These are phyloP conservation scores for Nigrospora osmanthi DNA, from an alignment of 2,329 filamentous ascomycete species.

Conservation along the genomic window DNA sequence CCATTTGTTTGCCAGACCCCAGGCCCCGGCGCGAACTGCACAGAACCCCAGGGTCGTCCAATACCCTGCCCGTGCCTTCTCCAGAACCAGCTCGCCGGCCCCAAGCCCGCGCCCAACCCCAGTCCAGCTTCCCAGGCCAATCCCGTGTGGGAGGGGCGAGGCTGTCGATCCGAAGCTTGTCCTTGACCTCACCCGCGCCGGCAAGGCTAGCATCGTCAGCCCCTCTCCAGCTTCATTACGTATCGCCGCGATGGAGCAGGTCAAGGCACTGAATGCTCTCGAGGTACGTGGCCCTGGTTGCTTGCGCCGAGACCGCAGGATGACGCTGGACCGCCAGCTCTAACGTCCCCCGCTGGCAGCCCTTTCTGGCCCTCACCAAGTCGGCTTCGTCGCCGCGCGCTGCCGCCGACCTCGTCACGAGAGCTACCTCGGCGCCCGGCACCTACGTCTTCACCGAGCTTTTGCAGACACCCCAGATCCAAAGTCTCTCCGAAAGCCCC, in stretches of 20 bases:
- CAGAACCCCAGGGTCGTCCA: too few relatives aligned
- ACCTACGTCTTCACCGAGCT: conserved; percentile 94
- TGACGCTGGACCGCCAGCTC: background rate
- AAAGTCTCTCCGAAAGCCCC: conserved; percentile 53
- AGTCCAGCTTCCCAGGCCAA: too few relatives aligned
- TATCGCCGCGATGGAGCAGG: conserved; percentile 59
- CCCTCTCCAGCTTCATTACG: conserved; percentile 1
- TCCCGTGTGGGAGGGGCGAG: background rate
- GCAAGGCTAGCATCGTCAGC: conserved; percentile 6
- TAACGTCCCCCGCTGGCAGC: conserved; percentile 47
- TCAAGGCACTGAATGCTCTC: conserved; percentile 55
- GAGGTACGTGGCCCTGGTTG: conserved; percentile 35
- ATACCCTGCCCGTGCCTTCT: too few relatives aligned
- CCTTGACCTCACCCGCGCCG: background rate
- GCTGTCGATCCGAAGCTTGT: conserved; percentile 3
- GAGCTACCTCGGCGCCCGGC: conserved; percentile 82
- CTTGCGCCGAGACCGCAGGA: too few relatives aligned
- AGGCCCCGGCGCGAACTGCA: too few relatives aligned
- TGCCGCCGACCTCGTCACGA: conserved; percentile 75
- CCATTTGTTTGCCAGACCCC: too few relatives aligned
- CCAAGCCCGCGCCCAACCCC: too few relatives aligned
- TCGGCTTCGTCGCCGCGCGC: conserved; percentile 77
- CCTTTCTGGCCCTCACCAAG: conserved; percentile 85
- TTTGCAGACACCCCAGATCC: conserved; percentile 72
- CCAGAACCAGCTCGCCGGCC: too few relatives aligned